Conservation (phyloP, 139 green algal species). For the Tetradesmus obliquus region DNA sequence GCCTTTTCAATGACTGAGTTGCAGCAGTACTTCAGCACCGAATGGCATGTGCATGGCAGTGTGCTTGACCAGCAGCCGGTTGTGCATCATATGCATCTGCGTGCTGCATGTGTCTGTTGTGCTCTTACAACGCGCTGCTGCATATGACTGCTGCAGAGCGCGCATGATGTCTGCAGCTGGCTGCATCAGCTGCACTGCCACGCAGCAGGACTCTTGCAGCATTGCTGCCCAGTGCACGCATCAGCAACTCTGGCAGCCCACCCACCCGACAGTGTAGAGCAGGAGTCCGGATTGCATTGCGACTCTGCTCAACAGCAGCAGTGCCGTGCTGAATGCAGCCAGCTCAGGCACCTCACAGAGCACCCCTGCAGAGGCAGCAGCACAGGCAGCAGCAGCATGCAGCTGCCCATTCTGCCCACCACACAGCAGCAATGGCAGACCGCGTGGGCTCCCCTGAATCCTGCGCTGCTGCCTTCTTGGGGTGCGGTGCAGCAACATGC, state of each 20-base stretch:
- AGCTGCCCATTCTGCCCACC: neutral
- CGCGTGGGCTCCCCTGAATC: neutral
- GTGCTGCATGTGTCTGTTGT: neutral
- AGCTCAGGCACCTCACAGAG: neutral
- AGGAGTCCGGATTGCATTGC: neutral
- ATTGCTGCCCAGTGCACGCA: conserved; percentile 18
- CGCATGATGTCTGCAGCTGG: conserved; percentile 13
- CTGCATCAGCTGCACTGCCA: conserved; percentile 17
- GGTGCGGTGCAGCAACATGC: neutral
- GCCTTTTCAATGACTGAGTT: no score
- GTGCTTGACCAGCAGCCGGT: no score
- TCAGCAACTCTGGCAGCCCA: neutral
- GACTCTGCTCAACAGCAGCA: neutral
- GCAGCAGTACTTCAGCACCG: no score
- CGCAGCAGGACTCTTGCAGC: conserved; percentile 13
- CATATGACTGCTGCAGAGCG: neutral
- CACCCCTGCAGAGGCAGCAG: neutral
- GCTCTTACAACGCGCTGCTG: no score
- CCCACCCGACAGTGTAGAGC: neutral
- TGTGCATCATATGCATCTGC: no score
- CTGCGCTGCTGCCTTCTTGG: neutral
- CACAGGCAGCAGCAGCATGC: neutral
- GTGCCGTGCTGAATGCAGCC: neutral
- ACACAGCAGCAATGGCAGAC: neutral
- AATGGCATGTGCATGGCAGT: no score